Base-by-base conservation (phyloP, 2,329 filamentous ascomycete genomes). In the Colletotrichum ledebouriae region DNA sequence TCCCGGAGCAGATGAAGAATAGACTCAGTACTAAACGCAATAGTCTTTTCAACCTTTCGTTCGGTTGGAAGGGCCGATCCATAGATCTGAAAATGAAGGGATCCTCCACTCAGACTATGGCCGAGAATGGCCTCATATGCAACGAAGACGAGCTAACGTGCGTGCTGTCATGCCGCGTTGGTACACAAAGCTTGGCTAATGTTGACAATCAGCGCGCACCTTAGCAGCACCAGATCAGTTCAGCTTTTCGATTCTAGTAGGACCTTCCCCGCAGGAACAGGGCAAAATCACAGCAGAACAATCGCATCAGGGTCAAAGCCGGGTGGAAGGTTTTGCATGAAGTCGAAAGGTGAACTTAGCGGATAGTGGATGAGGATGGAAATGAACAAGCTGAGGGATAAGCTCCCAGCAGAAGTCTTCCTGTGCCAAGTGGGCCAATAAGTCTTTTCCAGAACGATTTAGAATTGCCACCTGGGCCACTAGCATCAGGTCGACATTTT, bases 401-500 rank as follows among this genome's bases (percentile, higher is more conserved):
- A 41, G 39, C 2, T 61, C 65, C 59, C 65, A 22, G 25, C 55
- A 59, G 65, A 65, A 59, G 33, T 53, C 47, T 56, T 60, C 15
- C 44, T 37, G 13, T 7, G 47, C 33, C 15, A 33, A 64, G 65
- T 65, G 65, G 61, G 55, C 56, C 55, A 25, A 13, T 10, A 17
- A 59, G 49, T 68, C 55, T 60, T 47, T 20, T 53, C 42, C 22
- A 65, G 41, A 56, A 42, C 22, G 22, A 53, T 34, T 42, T 15
- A 33, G 22, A 42, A 44, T 22, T n/a, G 49, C 12, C 20, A 44
- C 47, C 61, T 59, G 44, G 33, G 49, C 34, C 34, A 20, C 33
- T 33, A 22, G 25, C 65, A 59, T 68, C 55, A 65, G 65, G 49
- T 60, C 50, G 59, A 68, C 29, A 52, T 57, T 46, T 47, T 34